Percentiles rank a stretch among this genome's conserved stretches.
Conservation (phyloP, 345 rosid species). For the Populus davidiana region DNA sequence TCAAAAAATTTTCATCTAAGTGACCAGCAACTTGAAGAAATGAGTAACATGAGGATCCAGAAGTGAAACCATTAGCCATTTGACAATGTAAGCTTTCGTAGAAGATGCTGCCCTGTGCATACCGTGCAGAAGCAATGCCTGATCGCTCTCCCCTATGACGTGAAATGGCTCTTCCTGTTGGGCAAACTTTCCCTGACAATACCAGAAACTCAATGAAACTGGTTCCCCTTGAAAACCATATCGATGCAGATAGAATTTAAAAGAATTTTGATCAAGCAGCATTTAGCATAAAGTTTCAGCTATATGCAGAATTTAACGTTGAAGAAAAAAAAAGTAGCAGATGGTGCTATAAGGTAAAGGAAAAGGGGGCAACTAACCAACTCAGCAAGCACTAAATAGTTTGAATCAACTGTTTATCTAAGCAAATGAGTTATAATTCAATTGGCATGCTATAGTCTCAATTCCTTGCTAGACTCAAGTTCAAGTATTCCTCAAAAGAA, state of each 20-base stretch:
- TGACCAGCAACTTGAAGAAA: constrained; percentile 11
- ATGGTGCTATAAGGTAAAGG: not conserved
- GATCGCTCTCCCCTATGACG: constrained; percentile 24
- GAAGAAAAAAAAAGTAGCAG: not conserved
- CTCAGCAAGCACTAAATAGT: not conserved
- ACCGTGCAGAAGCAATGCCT: constrained; percentile 17
- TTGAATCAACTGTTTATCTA: not conserved
- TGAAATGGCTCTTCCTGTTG: constrained; percentile 27
- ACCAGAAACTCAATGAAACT: constrained; percentile 9
- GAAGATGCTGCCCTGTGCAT: constrained; percentile 31
- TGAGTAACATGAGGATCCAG: constrained; percentile 22
- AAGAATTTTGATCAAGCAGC: not conserved
- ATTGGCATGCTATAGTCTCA: not conserved
- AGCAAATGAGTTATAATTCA: not conserved
- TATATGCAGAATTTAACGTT: not conserved
- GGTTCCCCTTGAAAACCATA: not conserved
- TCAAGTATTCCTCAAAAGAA: not conserved
- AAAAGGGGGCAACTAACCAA: not conserved
- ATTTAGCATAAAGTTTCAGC: not conserved
- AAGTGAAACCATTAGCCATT: constrained; percentile 29
- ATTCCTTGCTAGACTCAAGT: not conserved
- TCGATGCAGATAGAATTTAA: not conserved
- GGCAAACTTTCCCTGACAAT: constrained; percentile 42
- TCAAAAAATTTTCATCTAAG: constrained; percentile 22
- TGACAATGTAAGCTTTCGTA: constrained; percentile 21